Evolutionary conservation across 1,139 yeast species (phyloP).

Genomic region (Candida glucosophila): DNA sequence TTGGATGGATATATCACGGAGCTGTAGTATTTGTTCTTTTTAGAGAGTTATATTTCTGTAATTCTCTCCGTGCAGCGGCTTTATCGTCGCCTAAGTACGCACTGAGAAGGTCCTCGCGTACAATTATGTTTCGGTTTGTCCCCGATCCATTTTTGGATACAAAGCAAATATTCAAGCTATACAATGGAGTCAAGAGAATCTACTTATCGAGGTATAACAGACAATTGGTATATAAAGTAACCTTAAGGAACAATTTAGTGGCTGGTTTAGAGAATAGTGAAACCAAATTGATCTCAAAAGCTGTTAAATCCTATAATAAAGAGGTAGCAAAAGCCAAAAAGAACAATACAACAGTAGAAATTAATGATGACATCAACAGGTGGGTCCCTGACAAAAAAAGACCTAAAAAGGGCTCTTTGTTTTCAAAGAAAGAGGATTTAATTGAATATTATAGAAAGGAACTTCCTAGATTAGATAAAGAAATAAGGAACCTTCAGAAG

Average conservation of each 20-base stretch:
- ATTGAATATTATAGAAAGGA: constrained; percentile 49
- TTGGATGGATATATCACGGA: constrained; percentile 76
- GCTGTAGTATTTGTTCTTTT: constrained; percentile 61
- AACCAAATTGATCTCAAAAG: constrained; percentile 47
- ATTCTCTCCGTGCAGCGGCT: constrained; percentile 73
- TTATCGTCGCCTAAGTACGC: constrained; percentile 77
- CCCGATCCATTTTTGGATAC: constrained; percentile 63
- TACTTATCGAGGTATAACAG: constrained; percentile 67
- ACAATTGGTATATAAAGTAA: constrained; percentile 48
- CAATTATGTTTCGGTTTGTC: constrained; percentile 72
- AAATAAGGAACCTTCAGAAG: constrained; percentile 45
- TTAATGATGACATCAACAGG: constrained; percentile 44
- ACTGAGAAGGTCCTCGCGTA: constrained; percentile 62
- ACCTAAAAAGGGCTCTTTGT: constrained; percentile 54
- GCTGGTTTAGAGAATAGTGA: constrained; percentile 63
- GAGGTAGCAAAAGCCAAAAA: constrained; percentile 61
- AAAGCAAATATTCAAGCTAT: constrained; percentile 47
- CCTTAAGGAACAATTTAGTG: constrained; percentile 56
- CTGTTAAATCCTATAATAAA: constrained; percentile 50
- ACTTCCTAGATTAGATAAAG: constrained; percentile 45
- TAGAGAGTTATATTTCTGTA: constrained; percentile 74
- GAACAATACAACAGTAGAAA: constrained; percentile 40
- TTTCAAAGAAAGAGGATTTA: constrained; percentile 59
- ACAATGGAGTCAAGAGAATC: constrained; percentile 68
- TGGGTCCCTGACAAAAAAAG: constrained; percentile 72